Evolutionary conservation across 495 filamentous ascomycete genomes (phyloP), one percentile per base, ranked within the genome.

Genomic region (Tuber calosporum): DNA sequence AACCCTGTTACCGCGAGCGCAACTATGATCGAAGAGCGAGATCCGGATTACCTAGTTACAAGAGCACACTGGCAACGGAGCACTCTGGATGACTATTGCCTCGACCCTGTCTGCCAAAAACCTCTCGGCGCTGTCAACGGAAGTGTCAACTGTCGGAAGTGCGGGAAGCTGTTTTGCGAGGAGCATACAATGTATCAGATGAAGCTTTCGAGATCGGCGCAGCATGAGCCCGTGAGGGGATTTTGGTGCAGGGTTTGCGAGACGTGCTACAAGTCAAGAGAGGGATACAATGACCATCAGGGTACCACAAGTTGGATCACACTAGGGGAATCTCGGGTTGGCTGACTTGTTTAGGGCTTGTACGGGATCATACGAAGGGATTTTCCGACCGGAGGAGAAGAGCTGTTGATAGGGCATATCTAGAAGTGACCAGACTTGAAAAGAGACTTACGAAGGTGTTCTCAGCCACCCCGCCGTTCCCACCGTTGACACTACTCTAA

Each of bases 141-240:
- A 22, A 92, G 86, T 73, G 89, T 98, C 76, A 97, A 99, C 80
- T 99, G 95, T 81, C 86, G 95, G 71, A 91, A 92, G 70, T 99
- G 95, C 76, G 95, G 95, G 0, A 91, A 89, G 75, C 84, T 99
- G 43, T 99, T 97, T 81, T 99, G 95, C 83, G 94, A 98, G 81
- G 92, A 96, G 77, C 96, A 99, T 84, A 97, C 94, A 41, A 97
- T 97, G 95, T 99, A 98, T 79, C 94, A 98, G 84, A 98, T 98
- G 92, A 97, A 95, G 86, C 87, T 99, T 30, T 97, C 93, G 15
- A 86, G 94, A 67, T 90, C 93, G 7, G 95, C 96, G 5, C 87
- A 90, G 75, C 93, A 96, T 84, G 96, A 99, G 76, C 96, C 96
- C 0, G 90, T 97, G 0, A 84, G 96, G 75, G 95, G 95, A 1